Evolutionary conservation across 148 eudicot genomes (phyloP).

Genomic region (Simmondsia chinensis): DNA sequence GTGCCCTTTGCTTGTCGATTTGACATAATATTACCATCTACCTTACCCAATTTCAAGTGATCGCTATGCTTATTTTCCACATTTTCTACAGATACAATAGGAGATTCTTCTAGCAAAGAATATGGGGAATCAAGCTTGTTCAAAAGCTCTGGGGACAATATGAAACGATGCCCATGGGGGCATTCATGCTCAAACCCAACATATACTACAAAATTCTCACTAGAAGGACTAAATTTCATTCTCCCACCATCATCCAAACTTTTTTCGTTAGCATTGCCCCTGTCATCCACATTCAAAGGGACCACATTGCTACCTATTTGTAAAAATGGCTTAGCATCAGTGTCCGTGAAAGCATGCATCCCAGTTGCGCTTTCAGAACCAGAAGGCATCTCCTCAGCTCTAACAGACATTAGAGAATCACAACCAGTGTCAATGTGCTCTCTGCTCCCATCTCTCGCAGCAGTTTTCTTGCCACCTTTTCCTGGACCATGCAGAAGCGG

Average conservation of each 20-base stretch:
- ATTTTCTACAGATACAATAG: conserved; percentile 25
- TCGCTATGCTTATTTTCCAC: conserved; percentile 40
- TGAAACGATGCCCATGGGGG: conserved; percentile 87
- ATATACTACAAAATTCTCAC: conserved; percentile 44
- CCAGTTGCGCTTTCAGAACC: conserved; percentile 24
- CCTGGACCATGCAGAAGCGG: conserved; percentile 27
- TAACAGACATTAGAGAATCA: conserved; percentile 28
- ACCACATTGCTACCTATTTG: conserved; percentile 53
- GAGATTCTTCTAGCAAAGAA: conserved; percentile 48
- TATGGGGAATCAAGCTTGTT: conserved; percentile 52
- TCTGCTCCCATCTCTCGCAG: conserved; percentile 19
- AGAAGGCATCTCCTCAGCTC: conserved; percentile 22
- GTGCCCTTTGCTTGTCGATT: conserved; percentile 39
- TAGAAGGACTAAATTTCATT: conserved; percentile 23
- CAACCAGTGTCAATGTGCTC: conserved; percentile 24
- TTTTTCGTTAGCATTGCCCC: conserved; percentile 11
- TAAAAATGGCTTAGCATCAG: conserved; percentile 34
- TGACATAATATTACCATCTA: conserved; percentile 32
- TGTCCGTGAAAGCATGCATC: conserved; percentile 10
- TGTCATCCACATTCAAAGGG: conserved; percentile 28
- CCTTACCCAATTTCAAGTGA: conserved; percentile 33
- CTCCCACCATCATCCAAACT: conserved; percentile 28
- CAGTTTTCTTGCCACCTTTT: conserved; percentile 39
- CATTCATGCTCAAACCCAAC: conserved; percentile 97
- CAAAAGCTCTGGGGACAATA: conserved; percentile 65